These are phyloP conservation scores for Geotrichum ghanense DNA, from an alignment of 805 yeast genomes.

Conservation along the genomic window DNA sequence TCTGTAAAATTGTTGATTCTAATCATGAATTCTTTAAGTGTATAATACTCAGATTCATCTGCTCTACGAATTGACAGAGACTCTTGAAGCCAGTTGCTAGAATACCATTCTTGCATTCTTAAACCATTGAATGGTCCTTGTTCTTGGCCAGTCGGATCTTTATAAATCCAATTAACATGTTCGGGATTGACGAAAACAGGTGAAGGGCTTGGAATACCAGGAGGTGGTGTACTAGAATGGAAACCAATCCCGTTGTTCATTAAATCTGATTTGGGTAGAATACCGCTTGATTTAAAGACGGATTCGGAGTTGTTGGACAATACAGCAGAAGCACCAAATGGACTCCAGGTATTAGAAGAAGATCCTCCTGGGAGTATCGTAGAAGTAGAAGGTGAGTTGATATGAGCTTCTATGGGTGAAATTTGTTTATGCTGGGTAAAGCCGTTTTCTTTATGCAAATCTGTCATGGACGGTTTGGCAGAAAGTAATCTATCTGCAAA, in stretches of 20 bases:
- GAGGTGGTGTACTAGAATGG: slow-evolving; percentile 2
- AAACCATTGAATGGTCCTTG: slow-evolving; percentile 76
- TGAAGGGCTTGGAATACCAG: background rate
- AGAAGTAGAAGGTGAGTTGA: background rate
- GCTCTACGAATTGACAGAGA: slow-evolving; percentile 48
- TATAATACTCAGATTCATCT: slow-evolving; percentile 38
- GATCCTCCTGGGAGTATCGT: background rate
- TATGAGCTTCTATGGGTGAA: background rate
- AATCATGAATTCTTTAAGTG: slow-evolving; percentile 43
- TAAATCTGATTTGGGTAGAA: background rate
- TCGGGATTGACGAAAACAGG: slow-evolving; percentile 26
- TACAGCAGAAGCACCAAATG: slow-evolving; percentile 1
- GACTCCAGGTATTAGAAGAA: slow-evolving; percentile 1
- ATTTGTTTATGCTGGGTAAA: background rate
- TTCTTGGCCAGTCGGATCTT: slow-evolving; percentile 55
- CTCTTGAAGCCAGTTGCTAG: slow-evolving; percentile 44
- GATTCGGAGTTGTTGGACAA: background rate
- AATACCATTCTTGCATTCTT: slow-evolving; percentile 71
- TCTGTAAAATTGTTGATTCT: slow-evolving; percentile 36
- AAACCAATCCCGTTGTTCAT: background rate
- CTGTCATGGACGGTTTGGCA: background rate
- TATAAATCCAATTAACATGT: slow-evolving; percentile 54
- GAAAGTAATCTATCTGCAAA: slow-evolving; percentile 1
- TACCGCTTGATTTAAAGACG: background rate
- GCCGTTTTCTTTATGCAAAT: slow-evolving; percentile 1